Conservation (phyloP, 768 basidiomycete species). For the Suillus brevipes region DNA sequence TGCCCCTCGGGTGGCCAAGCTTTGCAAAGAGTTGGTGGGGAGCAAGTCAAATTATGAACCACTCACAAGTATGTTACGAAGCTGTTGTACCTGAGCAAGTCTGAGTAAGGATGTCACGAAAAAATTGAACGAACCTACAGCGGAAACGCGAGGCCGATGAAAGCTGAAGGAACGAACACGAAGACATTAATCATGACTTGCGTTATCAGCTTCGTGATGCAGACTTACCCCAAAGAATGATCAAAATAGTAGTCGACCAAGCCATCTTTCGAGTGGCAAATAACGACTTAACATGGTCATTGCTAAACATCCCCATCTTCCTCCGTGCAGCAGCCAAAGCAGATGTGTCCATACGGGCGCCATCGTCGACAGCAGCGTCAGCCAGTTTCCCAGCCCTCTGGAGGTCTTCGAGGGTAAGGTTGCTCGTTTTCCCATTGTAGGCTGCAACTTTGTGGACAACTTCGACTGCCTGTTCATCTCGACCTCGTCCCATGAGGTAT, state of each 20-base stretch:
- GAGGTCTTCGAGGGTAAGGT: slow-evolving; percentile 54
- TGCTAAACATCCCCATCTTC: slow-evolving; percentile 40
- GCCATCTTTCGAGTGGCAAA: slow-evolving; percentile 53
- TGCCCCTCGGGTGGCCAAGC: slow-evolving; percentile 65
- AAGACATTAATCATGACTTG: neutral
- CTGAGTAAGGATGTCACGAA: neutral
- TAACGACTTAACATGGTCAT: slow-evolving; percentile 45
- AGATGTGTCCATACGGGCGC: slow-evolving; percentile 34
- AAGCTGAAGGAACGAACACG: slow-evolving; percentile 38
- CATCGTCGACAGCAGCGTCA: slow-evolving; percentile 13
- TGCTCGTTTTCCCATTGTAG: slow-evolving; percentile 54
- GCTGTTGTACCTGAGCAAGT: slow-evolving; percentile 43
- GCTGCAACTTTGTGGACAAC: slow-evolving; percentile 61
- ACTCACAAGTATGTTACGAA: slow-evolving; percentile 55
- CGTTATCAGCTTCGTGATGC: neutral
- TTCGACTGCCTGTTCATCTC: slow-evolving; percentile 60
- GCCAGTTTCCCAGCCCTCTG: slow-evolving; percentile 18
- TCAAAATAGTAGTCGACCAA: slow-evolving; percentile 49
- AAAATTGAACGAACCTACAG: slow-evolving; percentile 38
- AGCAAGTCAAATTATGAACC: neutral
- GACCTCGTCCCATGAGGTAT: slow-evolving; percentile 68
- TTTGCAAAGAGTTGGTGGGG: slow-evolving; percentile 24
- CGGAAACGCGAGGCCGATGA: slow-evolving; percentile 79
- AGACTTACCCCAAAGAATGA: slow-evolving; percentile 51
- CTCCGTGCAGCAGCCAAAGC: slow-evolving; percentile 39